Evolutionary conservation across 2,329 filamentous ascomycete genomes (phyloP).

Genomic region (Akanthomyces muscarius): DNA sequence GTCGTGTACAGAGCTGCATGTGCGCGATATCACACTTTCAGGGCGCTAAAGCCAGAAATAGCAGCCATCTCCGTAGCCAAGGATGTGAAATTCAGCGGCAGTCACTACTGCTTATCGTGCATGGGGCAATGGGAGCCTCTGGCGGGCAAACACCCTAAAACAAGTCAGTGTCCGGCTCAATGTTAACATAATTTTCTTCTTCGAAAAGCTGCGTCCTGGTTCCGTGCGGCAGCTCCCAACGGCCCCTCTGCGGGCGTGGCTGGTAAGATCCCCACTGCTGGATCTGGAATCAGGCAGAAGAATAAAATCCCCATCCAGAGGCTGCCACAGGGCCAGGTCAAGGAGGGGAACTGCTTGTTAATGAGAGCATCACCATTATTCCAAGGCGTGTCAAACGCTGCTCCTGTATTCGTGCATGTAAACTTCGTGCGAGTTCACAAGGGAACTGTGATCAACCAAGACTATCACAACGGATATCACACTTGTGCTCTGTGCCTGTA

Average conservation of each 20-base stretch:
- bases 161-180: neutral
- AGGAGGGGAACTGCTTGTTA: neutral
- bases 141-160: neutral
- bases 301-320: neutral
- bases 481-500: neutral
- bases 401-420: neutral
- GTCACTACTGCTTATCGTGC: neutral
- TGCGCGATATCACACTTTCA: neutral
- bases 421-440: neutral
- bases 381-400: no score
- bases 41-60: constrained; percentile 5
- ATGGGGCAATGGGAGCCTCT: neutral
- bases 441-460: neutral
- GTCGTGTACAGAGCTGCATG: neutral
- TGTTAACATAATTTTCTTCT: neutral
- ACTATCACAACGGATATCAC: neutral
- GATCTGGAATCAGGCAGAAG: neutral
- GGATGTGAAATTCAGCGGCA: neutral
- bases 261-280: neutral
- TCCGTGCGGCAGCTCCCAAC: neutral
- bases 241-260: neutral
- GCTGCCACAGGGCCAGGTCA: no score
- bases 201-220: neutral
- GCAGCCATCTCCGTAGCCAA: neutral
- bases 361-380: neutral